Evolutionary conservation across 202 grass and related monocot species (phyloP), one percentile per base, ranked within the genome.

Genomic region (Dendrocalamus latiflorus): DNA sequence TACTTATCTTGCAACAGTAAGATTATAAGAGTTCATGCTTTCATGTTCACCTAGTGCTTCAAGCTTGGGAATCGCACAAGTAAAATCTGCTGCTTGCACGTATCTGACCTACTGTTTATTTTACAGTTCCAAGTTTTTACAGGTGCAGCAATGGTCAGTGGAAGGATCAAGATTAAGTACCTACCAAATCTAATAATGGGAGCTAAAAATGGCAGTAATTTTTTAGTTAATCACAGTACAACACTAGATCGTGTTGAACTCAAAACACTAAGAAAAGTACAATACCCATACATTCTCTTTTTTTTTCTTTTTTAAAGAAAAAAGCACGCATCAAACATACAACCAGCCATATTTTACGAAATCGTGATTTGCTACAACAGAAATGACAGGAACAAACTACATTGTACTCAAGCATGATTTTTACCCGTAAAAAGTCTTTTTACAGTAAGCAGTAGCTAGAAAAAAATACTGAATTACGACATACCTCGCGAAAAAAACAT

Each of bases 401-500:
- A 83, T 55, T 83, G 33, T 65, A 55, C 58, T 50, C 20, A 38
- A 58, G 67, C 26, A 48, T 6, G 18, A 61, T 58, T 42, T 25
- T 28, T 49, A 34, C 9, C 16, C 15, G 0, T 6, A 75, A 56
- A 14, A 10, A 24, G 30, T 72, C 14, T 66, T 67, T 81, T 68
- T 53, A 57, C 61, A 25, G 39, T 59, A 70, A 44, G 26, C 66
- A 50, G 12, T 2, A 62, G 30, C 41, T 12, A 10, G 42, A 9
- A 43, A n/a, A n/a, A 60, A 43, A 6, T 39, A 10, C 10, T 38
- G 78, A 44, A 77, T 82, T 64, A 43, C 56, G 22, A 9, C 30
- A 18, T 90, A 90, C 83, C 83, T 90, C 51, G 83, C 30, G 21
- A 60, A 12, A 70, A 88, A 79, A 15, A 22, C 28, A 57, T 8